Evolutionary conservation across 2,329 filamentous ascomycete species (phyloP).

Genomic region (Akanthomyces uredinophilus): DNA sequence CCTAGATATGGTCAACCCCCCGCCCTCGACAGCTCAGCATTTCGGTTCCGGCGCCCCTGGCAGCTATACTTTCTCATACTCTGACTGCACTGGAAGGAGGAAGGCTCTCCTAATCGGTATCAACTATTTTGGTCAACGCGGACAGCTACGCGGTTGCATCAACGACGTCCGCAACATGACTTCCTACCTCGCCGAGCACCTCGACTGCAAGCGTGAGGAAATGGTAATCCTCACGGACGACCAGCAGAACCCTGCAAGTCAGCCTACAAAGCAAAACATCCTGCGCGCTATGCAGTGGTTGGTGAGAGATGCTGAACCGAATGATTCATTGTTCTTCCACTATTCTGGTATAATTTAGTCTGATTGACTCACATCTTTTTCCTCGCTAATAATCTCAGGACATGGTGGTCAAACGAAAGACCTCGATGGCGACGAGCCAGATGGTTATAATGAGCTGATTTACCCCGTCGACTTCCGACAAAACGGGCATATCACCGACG

Average conservation of each 20-base stretch:
- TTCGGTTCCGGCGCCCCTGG: slow-evolving; percentile 78
- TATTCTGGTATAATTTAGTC: slow-evolving; percentile 66
- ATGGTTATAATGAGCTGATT: slow-evolving; percentile 78
- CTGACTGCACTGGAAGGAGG: slow-evolving; percentile 78
- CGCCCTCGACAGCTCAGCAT: slow-evolving; percentile 60
- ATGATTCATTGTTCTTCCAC: slow-evolving; percentile 96
- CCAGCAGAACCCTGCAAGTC: slow-evolving; percentile 94
- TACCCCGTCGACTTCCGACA: slow-evolving; percentile 80
- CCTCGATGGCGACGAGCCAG: slow-evolving; percentile 72
- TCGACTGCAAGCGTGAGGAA: slow-evolving; percentile 88
- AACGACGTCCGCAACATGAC: slow-evolving; percentile 99
- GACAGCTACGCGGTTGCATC: slow-evolving; percentile 87
- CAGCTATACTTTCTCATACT: slow-evolving; percentile 83
- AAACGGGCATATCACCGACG: slow-evolving; percentile 76
- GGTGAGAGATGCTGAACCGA: slow-evolving; percentile 85
- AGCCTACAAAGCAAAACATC: slow-evolving; percentile 94
- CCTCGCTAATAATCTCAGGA: slow-evolving; percentile 37
- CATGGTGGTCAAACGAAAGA: slow-evolving; percentile 78
- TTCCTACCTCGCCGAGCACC: slow-evolving; percentile 78
- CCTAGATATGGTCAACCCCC: slow-evolving; percentile 58
- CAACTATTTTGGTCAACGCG: slow-evolving; percentile 92
- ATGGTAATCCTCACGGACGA: slow-evolving; percentile 97
- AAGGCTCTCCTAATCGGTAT: slow-evolving; percentile 92
- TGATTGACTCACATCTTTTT: too few relatives aligned
- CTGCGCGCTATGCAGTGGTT: slow-evolving; percentile 96